Base-by-base conservation (phyloP, 371 early-diverging fungal species). In the Zopfochytrium polystomum region DNA sequence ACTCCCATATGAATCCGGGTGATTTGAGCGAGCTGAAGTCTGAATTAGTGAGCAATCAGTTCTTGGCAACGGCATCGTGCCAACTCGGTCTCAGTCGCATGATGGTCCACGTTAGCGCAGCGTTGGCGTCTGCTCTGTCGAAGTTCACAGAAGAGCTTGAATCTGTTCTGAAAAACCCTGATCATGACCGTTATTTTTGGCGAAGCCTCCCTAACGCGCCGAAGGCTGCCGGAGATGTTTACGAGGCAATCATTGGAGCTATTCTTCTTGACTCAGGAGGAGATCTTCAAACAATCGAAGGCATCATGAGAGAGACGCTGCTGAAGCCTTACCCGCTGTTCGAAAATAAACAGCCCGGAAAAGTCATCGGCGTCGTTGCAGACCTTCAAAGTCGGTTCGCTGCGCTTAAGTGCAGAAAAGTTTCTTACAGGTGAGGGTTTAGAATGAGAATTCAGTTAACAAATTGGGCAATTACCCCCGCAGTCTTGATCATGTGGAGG, bases 181-280 rank as follows among this genome's bases (percentile, higher is more conserved):
- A 22, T 6, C 15, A 35, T 4, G 7, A 9, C n/a, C 13, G 23
- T 31, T 56, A 72, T n/a, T 73, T 64, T 31, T 74, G 74, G 77
- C 65, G 60, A 15, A 27, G 43, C 18, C 18, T 72, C 18, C 63
- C 65, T 5, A 11, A 58, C 0, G 82, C 91, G 5, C 97, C 97
- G 23, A 96, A 96, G 62, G 87, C 88, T 0, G 67, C 91, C 38
- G 88, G 90, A 2, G 96, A 96, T 77, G 73, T 94, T 0, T 80
- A 90, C 13, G 97, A 96, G 76, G 85, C 91, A 57, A 78, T 90
- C 58, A 46, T 95, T 2, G 97, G 97, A 2, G 96, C 97, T 2
- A 78, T 91, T 2, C 91, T 88, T 69, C 80, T 94, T 0, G 96
- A 96, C 70, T 72, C 69, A n/a, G 57, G 34, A 1, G 60, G 62